phyloP scores from a whole-genome alignment of 805 yeast genomes.

The Yarrowia yakushimensis region DNA sequence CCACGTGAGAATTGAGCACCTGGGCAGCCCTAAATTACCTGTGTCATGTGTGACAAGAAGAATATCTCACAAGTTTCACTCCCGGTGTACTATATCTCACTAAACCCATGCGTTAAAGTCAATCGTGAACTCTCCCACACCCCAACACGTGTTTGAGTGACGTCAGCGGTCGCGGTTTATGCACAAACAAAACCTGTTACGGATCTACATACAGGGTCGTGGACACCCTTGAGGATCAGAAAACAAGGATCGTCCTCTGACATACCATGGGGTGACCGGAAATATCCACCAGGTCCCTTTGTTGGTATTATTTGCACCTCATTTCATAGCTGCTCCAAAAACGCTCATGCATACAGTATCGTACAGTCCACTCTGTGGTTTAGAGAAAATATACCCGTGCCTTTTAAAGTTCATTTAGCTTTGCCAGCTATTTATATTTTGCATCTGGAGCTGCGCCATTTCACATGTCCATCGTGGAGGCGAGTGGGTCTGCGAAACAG shows the following conservation, averaged over 20 bases:
- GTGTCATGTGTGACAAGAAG: no score
- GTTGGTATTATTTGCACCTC: neutral
- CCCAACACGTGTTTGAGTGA: slow-evolving; percentile 15
- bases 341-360: neutral
- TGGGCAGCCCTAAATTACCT: no score
- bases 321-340: neutral
- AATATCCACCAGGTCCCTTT: neutral
- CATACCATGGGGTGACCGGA: neutral
- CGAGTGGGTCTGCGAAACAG: neutral
- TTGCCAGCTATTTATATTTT: slow-evolving; percentile 13
- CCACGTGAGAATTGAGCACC: no score
- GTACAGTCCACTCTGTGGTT: neutral
- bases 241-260: no score
- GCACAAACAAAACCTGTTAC: neutral
- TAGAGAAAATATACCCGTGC: neutral
- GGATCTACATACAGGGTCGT: neutral
- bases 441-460: slow-evolving; percentile 16
- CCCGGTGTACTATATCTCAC: no score
- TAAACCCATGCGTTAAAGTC: neutral
- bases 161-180: neutral
- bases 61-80: no score
- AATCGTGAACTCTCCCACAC: neutral
- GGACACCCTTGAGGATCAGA: neutral
- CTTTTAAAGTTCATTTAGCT: neutral
- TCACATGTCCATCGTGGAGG: slow-evolving; percentile 4